These are phyloP conservation scores for Madurella fahalii DNA, from an alignment of 2,329 filamentous ascomycete genomes.

Conservation along the genomic window DNA sequence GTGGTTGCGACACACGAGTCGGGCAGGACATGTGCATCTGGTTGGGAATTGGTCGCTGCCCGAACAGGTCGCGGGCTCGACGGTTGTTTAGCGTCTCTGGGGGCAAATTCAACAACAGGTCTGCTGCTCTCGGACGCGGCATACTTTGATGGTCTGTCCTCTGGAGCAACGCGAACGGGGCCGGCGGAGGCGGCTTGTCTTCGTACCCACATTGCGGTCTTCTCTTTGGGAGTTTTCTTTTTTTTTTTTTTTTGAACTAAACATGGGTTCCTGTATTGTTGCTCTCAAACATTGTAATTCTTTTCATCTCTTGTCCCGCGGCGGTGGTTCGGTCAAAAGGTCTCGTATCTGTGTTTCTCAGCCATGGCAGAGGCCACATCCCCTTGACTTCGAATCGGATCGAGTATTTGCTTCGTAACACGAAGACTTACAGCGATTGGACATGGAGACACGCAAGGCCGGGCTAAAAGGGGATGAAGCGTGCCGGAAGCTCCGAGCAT, in stretches of 20 bases:
- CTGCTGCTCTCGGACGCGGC: constrained; percentile 8
- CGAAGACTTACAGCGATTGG: too few relatives aligned
- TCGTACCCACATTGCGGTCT: constrained; percentile 23
- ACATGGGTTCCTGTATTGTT: constrained; percentile 25
- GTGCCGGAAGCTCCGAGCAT: too few relatives aligned
- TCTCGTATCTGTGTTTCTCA: constrained; percentile 9
- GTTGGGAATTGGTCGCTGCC: constrained; percentile 6
- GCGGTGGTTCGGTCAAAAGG: not conserved
- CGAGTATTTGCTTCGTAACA: too few relatives aligned
- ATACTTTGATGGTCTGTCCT: constrained; percentile 4
- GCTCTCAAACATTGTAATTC: constrained; percentile 28
- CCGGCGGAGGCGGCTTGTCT: constrained; percentile 8
- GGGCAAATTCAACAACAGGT: not conserved
- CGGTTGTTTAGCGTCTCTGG: not conserved
- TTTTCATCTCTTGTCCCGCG: constrained; percentile 10
- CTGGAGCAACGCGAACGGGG: constrained; percentile 13
- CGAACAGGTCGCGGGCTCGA: not conserved
- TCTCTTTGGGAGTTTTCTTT: constrained; percentile 19
- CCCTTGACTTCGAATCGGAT: too few relatives aligned
- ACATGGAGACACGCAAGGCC: too few relatives aligned
- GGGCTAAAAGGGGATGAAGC: too few relatives aligned
- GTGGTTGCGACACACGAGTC: constrained; percentile 1
- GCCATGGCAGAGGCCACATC: too few relatives aligned
- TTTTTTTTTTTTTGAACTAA: constrained; percentile 14
- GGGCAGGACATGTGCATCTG: constrained; percentile 4